Evolutionary conservation across 306 rosid species (phyloP), one percentile per base, ranked within the genome.

Genomic region (Fragaria vesca): DNA sequence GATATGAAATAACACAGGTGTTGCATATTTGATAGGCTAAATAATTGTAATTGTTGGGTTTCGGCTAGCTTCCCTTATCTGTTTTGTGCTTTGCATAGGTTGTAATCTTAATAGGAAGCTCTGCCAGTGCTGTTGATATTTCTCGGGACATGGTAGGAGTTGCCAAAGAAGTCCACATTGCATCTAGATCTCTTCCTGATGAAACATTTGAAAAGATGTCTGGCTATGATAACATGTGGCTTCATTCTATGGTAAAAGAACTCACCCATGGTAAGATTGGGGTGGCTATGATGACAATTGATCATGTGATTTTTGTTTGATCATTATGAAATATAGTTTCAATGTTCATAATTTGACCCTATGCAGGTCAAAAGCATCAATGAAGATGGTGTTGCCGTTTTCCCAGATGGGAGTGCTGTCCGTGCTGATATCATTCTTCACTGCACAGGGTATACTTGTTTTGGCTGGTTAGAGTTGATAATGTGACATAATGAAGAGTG

Each of bases 111-210:
- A 90, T 91, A 34, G 98, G 98, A 8, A 62, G 74, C 74, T 85
- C 96, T 18, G 76, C 89, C 17, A 91, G 97, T 82, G 96, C 86
- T 28, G 85, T 62, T 47, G 98, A 94, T 75, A 89, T 94, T 77
- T 92, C 91, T 42, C 86, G 86, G 70, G 98, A 94, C 4, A 75
- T 94, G 2, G 87, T 81, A 12, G 81, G 77, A 10, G 90, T 90
- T 76, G 98, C 98, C 52, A 89, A 89, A 86, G 91, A 91, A 86
- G 90, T 91, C 78, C 98, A 94, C 63, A 34, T 90, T 81, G 96
- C 96, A 1, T 84, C 74, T 40, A 83, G 97, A 71, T 88, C 91
- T 9, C 67, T 77, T 69, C 78, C 62, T 12, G 81, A 71, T 42
- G 80, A 71, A 67, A 69, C 78, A 47, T 55, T 83, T 20, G 89